These are phyloP conservation scores for Puccinia triticina DNA, from an alignment of 1,284 basidiomycete species.

Conservation along the genomic window DNA sequence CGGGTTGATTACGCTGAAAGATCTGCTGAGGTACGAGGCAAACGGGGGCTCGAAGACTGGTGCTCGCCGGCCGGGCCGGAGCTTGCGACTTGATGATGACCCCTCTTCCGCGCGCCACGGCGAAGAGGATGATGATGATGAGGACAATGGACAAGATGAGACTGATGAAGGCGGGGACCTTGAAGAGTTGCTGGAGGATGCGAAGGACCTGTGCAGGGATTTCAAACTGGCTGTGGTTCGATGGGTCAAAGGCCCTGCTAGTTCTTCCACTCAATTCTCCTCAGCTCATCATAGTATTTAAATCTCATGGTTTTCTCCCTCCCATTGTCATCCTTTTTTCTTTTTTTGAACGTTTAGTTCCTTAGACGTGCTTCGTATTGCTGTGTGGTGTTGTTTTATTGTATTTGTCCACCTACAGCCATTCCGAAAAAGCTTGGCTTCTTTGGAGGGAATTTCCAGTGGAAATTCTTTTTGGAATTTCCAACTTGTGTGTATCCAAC, in stretches of 20 bases:
- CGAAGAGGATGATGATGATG: background rate
- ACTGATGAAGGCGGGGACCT: constrained; percentile 54
- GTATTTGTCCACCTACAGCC: no score
- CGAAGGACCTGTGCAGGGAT: constrained; percentile 37
- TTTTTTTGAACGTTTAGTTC: no score
- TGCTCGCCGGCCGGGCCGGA: background rate
- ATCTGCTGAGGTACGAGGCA: constrained; percentile 68
- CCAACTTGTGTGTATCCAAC: no score
- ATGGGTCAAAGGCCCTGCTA: constrained; percentile 41
- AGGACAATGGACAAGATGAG: background rate
- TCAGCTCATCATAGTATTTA: background rate
- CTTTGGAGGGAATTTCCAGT: no score
- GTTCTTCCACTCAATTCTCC: background rate
- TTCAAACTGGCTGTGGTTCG: background rate
- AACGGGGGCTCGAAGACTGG: background rate
- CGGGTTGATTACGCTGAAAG: constrained; percentile 93
- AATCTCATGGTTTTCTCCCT: background rate
- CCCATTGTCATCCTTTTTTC: no score
- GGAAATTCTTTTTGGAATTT: no score
- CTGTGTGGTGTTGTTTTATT: no score
- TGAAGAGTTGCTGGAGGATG: constrained; percentile 57
- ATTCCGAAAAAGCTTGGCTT: no score
- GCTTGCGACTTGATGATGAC: background rate
- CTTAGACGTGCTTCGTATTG: no score
- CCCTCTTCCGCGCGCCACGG: background rate